Conservation (phyloP, 495 filamentous ascomycete species). For the Xanthoparmelia taractica region DNA sequence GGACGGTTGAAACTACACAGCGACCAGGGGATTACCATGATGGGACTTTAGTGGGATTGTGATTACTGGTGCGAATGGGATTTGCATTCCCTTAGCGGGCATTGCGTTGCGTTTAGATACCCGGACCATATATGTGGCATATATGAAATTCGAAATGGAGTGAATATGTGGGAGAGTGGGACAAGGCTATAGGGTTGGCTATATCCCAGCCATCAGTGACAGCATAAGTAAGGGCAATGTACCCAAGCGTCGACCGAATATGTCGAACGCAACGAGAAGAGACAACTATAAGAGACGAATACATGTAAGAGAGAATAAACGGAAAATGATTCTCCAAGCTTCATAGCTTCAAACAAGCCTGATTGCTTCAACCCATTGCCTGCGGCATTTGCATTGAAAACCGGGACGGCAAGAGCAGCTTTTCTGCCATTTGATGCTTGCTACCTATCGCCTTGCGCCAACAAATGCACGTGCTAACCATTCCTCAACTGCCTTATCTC, state of each 20-base stretch:
- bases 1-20: neutral
- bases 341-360: neutral
- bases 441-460: neutral
- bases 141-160: neutral
- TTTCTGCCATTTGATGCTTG: neutral
- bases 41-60: neutral
- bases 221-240: too few species aligned
- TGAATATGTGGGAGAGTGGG: neutral
- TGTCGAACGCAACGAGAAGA: too few species aligned
- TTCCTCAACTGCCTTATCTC: neutral
- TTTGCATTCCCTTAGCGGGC: neutral
- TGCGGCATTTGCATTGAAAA: neutral
- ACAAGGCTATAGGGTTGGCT: neutral
- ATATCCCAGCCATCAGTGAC: neutral
- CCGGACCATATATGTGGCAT: neutral
- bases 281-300: too few species aligned
- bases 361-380: too few species aligned
- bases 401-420: neutral
- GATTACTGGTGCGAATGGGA: neutral
- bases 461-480: constrained; percentile 1
- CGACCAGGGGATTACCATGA: neutral
- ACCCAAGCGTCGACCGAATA: neutral
- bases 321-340: neutral
- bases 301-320: neutral
- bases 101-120: constrained; percentile 1